Base-by-base conservation (phyloP, 352 stramenopile genomes). In the Thraustochytrium striatum region DNA sequence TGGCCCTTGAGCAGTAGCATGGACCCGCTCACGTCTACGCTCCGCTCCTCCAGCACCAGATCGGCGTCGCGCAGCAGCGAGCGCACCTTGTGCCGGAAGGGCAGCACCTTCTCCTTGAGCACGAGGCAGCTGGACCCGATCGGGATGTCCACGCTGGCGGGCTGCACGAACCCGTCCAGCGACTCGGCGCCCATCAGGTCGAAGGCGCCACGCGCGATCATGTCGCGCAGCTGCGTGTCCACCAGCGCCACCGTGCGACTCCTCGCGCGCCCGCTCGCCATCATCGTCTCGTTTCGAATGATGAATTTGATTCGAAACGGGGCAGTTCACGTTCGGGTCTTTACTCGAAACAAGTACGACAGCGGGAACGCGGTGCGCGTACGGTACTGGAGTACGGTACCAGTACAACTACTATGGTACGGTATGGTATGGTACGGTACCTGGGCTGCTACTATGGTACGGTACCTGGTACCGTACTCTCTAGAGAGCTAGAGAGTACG, bases 1-100 rank as follows among this genome's bases (percentile, higher is more conserved):
- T 75, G 65, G 8, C 65, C 65, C 52, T 75, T 75, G 44, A 75
- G 52, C 44, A 75, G 50, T 30, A 61, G 44, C 16, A 75, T 38
- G 50, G 32, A 30, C n/a, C 68, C 43, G 19, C n/a, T 43, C n/a
- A 19, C 21, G 36, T 75, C 41, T 7, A 75, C 44, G 21, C 68
- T 25, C 25, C 50, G 43, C 16, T 50, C 9, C 30, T 75, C 65
- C 19, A 75, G 65, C 44, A 75, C 52, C 7, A 75, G 65, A 32
- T 70, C 59, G 41, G 35, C 53, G 41, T 72, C 52, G 11, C 68
- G 32, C 43, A 75, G 30, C 11, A 75, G 44, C 9, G n/a, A 39
- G 16, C 52, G n/a, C 13, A 75, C 50, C 30, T 38, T 75, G 13
- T 75, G 44, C 21, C 47, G 39, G 32, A 55, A 32, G 41, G 65